Conservation (phyloP, 768 basidiomycete species). For the Suillus placidus region DNA sequence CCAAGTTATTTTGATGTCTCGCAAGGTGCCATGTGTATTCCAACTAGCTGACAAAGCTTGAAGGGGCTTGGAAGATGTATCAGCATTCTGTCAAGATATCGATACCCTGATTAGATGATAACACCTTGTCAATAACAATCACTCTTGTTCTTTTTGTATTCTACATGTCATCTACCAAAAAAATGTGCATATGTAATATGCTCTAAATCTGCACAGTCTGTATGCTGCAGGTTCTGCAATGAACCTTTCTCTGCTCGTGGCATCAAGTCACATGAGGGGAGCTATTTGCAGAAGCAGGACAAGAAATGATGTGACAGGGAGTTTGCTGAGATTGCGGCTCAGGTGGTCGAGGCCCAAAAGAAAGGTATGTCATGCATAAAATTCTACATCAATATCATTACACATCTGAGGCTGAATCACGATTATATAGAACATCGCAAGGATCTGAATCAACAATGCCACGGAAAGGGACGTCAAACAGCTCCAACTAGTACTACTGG, state of each 20-base stretch:
- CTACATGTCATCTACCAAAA: not conserved
- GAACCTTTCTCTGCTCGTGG: not conserved
- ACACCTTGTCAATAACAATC: no score
- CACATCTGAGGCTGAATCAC: no score
- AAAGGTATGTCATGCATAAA: no score
- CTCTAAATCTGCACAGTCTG: not conserved
- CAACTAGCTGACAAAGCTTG: not conserved
- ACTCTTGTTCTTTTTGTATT: not conserved
- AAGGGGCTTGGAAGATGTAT: conserved; percentile 1
- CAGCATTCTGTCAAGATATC: no score
- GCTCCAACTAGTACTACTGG: not conserved
- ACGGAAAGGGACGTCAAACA: not conserved
- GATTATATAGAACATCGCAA: not conserved
- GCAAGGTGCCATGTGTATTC: not conserved
- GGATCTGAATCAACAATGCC: not conserved
- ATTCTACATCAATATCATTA: no score
- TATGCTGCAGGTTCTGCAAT: not conserved
- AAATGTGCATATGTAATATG: not conserved
- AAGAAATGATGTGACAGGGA: not conserved
- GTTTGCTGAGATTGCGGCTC: not conserved
- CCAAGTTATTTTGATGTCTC: not conserved
- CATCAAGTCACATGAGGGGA: conserved; percentile 10
- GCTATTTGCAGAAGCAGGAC: not conserved
- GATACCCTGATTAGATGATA: no score
- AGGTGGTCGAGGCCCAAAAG: not conserved